Conservation (phyloP, 2,329 filamentous ascomycete genomes). For the Magnaporthales sp. region DNA sequence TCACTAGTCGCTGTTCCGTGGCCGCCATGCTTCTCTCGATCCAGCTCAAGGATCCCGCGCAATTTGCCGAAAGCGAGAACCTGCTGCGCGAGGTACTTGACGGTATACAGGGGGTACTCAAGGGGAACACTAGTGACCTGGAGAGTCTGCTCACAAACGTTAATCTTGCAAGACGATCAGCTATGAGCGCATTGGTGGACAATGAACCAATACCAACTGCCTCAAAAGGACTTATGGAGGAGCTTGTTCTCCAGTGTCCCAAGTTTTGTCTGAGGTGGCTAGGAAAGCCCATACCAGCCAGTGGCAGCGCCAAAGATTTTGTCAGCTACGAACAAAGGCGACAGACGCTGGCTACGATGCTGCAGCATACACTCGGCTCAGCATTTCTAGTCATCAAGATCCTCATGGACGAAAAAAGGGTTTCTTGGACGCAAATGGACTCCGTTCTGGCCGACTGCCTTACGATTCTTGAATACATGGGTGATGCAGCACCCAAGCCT, state of each 20-base stretch:
- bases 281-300: conserved; percentile 43
- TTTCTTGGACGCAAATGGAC: conserved; percentile 48
- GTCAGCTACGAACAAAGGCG: conserved; percentile 54
- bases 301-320: conserved; percentile 45
- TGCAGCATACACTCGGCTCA: conserved; percentile 52
- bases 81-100: conserved; percentile 41
- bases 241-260: conserved; percentile 49
- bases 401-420: conserved; percentile 35
- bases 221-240: conserved; percentile 35
- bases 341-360: conserved; percentile 39
- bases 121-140: conserved; percentile 49
- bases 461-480: conserved; percentile 43
- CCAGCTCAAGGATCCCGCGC: conserved; percentile 35
- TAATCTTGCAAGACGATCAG: conserved; percentile 44
- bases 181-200: conserved; percentile 35
- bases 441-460: conserved; percentile 48
- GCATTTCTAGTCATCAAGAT: conserved; percentile 47
- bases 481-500: conserved; percentile 22
- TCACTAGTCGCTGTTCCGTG: conserved; percentile 40
- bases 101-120: conserved; percentile 48
- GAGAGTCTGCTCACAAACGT: conserved; percentile 52
- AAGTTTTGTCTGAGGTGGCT: conserved; percentile 54
- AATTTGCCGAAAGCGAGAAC: conserved; percentile 26
- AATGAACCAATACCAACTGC: conserved; percentile 9
- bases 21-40: conserved; percentile 47